Base-by-base conservation (phyloP, 2,329 filamentous ascomycete genomes). In the Lasiodiplodia sp. region DNA sequence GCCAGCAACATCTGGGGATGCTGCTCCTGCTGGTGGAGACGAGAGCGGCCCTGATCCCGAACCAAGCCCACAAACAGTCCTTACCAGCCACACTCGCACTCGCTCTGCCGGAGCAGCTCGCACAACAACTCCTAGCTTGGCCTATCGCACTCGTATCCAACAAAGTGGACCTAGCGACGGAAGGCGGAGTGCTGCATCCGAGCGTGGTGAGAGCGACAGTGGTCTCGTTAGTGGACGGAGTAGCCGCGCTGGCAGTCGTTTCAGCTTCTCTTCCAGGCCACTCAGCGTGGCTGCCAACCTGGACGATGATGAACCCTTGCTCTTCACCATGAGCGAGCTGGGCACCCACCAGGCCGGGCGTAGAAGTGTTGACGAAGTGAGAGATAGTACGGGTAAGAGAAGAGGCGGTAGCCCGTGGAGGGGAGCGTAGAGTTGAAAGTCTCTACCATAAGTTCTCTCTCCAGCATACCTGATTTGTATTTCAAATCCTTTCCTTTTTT, bases 261-360 rank as follows among this genome's bases (percentile, higher is more conserved):
- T 83, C 68, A 85, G 83, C 68, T 82, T 83, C 57, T 79, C 81
- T 0, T 81, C 83, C 51, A 79, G 81, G 25, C 72, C 76, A 18
- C 53, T 66, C 11, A 57, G 52, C 21, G 66, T 51, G 40, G 66
- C 66, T 18, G 75, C 76, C 0, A 78, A 81, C n/a, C 49, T 73
- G 10, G 84, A 87, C 28, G 89, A 91, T 69, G 91, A 92, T 67
- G 91, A 93, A 74, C 89, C 89, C 0, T 78, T 93, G 11, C 83
- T 93, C 11, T 93, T 93, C 77, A 89, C 91, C 71, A 88, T 93
- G 84, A 91, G 89, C 44, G 91, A 93, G 77, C 87, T 92, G 75
- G 88, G 89, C 72, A 71, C 74, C 14, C 76, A 74, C 18, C 76
- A 74, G 8, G 77, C 76, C 11, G 56, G 66, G 16, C 72, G 79